phyloP scores from a whole-genome alignment of 2,329 filamentous ascomycete species.

The Paecilomyces fulvus region DNA sequence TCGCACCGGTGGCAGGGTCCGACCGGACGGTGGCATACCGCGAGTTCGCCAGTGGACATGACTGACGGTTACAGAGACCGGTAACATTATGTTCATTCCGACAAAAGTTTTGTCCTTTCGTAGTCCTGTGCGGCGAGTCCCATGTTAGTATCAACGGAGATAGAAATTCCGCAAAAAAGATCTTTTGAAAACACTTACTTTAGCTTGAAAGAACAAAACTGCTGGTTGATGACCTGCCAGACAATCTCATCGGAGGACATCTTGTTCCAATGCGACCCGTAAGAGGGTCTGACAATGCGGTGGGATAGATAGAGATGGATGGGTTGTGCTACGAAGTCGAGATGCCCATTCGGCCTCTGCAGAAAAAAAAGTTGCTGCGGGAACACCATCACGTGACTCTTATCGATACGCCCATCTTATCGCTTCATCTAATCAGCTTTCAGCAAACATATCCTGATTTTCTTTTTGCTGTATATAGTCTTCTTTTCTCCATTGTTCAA shows the following conservation, averaged over 20 bases:
- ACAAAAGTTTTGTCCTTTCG: constrained; percentile 86
- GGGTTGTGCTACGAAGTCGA: constrained; percentile 6
- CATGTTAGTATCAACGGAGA: constrained; percentile 1
- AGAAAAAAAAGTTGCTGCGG: constrained; percentile 25
- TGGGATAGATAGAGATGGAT: constrained; percentile 5
- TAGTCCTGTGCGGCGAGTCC: constrained; percentile 47
- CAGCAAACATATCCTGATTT: not conserved
- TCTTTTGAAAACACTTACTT: constrained; percentile 50
- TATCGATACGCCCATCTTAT: constrained; percentile 19
- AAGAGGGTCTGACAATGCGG: constrained; percentile 8
- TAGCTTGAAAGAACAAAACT: constrained; percentile 91
- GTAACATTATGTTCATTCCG: constrained; percentile 88
- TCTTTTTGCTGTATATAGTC: not conserved
- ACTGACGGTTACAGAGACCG: constrained; percentile 76
- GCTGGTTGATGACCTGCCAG: constrained; percentile 93
- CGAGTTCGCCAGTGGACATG: constrained; percentile 82
- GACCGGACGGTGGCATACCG: constrained; percentile 87
- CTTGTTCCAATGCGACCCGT: constrained; percentile 5
- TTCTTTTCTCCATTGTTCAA: not conserved
- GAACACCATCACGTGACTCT: constrained; percentile 19
- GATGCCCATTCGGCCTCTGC: constrained; percentile 9
- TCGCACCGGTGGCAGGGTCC: constrained; percentile 66
- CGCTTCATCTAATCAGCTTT: not conserved
- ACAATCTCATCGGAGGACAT: constrained; percentile 96
- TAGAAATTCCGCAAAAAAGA: constrained; percentile 8